Percentiles rank a stretch among this genome's conserved stretches.
These are phyloP conservation scores for Yamadazyma spencermartinsiae DNA, from an alignment of 1,139 yeast genomes.

Conservation along the genomic window DNA sequence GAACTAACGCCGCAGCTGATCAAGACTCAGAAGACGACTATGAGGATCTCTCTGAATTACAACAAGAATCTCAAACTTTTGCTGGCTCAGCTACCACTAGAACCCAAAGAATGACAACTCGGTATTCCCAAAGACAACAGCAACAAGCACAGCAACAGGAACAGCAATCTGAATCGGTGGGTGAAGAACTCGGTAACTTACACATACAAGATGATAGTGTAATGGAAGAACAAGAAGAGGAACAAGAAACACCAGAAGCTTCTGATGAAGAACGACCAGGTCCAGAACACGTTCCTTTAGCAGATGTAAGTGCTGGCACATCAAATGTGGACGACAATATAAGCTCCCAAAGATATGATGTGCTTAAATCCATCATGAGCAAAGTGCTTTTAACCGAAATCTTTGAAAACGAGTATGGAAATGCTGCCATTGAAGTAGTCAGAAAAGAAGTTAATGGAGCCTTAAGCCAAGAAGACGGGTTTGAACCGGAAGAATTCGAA, in stretches of 20 bases:
- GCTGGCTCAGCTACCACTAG: background rate
- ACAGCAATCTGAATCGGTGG: slow-evolving; percentile 17
- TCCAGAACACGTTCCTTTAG: slow-evolving; percentile 28
- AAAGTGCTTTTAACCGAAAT: slow-evolving; percentile 46
- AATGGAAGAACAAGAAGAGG: slow-evolving; percentile 21
- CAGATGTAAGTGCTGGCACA: slow-evolving; percentile 22
- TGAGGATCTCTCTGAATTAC: slow-evolving; percentile 26
- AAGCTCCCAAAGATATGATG: slow-evolving; percentile 50
- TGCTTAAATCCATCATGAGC: slow-evolving; percentile 48
- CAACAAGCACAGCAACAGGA: slow-evolving; percentile 18
- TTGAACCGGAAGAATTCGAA: slow-evolving; percentile 49
- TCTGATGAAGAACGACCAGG: slow-evolving; percentile 22
- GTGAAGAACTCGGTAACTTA: slow-evolving; percentile 28
- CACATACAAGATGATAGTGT: slow-evolving; percentile 17
- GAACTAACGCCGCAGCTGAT: slow-evolving; percentile 16
- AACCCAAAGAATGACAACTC: background rate
- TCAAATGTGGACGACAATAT: slow-evolving; percentile 24
- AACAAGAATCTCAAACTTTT: slow-evolving; percentile 24
- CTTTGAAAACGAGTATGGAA: slow-evolving; percentile 44
- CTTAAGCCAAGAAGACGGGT: slow-evolving; percentile 63
- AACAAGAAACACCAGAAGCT: slow-evolving; percentile 2
- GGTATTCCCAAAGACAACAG: background rate
- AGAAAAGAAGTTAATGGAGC: slow-evolving; percentile 49
- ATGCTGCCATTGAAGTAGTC: slow-evolving; percentile 47
- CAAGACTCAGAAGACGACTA: slow-evolving; percentile 19